These are phyloP conservation scores for Fusarium sp. DNA, from an alignment of 2,329 filamentous ascomycete genomes.

Conservation along the genomic window DNA sequence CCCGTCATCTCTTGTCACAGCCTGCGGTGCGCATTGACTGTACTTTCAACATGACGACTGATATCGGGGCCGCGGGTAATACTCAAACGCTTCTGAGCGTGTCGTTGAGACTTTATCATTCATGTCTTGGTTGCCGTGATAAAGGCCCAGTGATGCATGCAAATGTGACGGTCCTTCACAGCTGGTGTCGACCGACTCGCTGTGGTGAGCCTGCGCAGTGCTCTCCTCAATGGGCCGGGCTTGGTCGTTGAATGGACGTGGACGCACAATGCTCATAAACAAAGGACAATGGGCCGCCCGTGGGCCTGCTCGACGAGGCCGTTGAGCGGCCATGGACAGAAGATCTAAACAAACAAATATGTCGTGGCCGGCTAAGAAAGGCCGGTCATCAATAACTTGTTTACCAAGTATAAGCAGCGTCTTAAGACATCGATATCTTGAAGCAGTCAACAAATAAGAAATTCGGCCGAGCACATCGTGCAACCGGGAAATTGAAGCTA, in stretches of 20 bases:
- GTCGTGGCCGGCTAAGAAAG: conserved; percentile 30
- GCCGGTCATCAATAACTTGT: not conserved
- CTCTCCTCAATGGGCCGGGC: conserved; percentile 20
- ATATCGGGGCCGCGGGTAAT: conserved; percentile 29
- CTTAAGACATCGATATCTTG: conserved; percentile 4
- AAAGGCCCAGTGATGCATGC: conserved; percentile 21
- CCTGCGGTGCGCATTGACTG: conserved; percentile 14
- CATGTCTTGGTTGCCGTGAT: conserved; percentile 27
- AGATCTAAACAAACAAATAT: conserved; percentile 48
- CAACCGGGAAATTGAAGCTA: conserved; percentile 22
- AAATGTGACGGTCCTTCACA: conserved; percentile 34
- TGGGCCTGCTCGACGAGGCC: conserved; percentile 38
- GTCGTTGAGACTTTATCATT: not conserved
- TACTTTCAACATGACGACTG: conserved; percentile 32
- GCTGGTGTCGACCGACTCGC: conserved; percentile 39
- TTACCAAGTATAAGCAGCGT: conserved; percentile 7
- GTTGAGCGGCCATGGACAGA: conserved; percentile 35
- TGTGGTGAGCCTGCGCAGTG: conserved; percentile 43
- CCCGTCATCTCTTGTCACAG: conserved; percentile 13
- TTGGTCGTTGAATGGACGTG: conserved; percentile 32
- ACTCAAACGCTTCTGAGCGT: not conserved
- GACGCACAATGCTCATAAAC: conserved; percentile 39
- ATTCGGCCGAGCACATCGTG: conserved; percentile 22
- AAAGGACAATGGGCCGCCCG: conserved; percentile 39
- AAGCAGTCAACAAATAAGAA: conserved; percentile 17